Evolutionary conservation across 2,329 filamentous ascomycete species (phyloP).

Genomic region (Ophiocordyceps camponoti-saundersi): DNA sequence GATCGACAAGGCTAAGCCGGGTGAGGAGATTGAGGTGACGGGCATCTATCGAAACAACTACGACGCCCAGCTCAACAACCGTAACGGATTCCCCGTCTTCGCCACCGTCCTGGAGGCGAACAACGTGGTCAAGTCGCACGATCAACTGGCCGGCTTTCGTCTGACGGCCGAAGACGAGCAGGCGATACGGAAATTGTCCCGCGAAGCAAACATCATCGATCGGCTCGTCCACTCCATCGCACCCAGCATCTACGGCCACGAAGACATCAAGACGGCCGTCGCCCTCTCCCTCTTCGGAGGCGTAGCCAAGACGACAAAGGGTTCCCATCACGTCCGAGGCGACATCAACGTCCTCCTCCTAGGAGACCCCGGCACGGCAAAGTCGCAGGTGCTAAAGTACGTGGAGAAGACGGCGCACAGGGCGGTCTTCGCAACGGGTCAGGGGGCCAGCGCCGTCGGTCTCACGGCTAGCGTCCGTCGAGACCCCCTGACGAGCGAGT

Average conservation of each 20-base stretch:
- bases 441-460: conserved; percentile 94
- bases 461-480: conserved; percentile 90
- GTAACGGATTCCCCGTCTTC: conserved; percentile 96
- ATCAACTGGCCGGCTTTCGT: conserved; percentile 91
- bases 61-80: conserved; percentile 92
- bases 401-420: conserved; percentile 94
- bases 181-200: conserved; percentile 70
- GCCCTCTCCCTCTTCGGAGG: conserved; percentile 90
- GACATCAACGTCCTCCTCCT: conserved; percentile 96
- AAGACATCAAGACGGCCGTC: conserved; percentile 92
- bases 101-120: conserved; percentile 96
- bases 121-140: conserved; percentile 90
- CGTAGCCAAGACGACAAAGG: conserved; percentile 79
- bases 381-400: conserved; percentile 94
- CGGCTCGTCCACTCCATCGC: conserved; percentile 88
- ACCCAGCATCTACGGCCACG: conserved; percentile 93
- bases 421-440: conserved; percentile 92
- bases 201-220: conserved; percentile 81
- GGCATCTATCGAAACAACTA: conserved; percentile 98
- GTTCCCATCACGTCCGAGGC: conserved; percentile 78
- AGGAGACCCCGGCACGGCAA: conserved; percentile 92
- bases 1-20: conserved; percentile 91
- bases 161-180: conserved; percentile 92
- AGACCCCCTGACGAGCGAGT: conserved; percentile 89
- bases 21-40: conserved; percentile 93